Conservation (phyloP, 2,329 filamentous ascomycete genomes). For the Talaromyces amestolkiae region DNA sequence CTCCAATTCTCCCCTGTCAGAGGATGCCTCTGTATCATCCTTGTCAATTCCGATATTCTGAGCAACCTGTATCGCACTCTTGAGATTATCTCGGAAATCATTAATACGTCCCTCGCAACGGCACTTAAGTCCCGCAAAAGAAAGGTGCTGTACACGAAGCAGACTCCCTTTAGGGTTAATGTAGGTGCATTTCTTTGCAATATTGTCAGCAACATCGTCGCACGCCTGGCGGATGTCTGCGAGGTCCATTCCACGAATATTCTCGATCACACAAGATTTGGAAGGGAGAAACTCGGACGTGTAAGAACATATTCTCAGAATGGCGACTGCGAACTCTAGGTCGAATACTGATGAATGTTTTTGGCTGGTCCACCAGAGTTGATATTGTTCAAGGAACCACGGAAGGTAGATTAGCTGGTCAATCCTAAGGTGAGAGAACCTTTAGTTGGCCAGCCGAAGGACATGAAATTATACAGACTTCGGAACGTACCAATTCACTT, state of each 20-base stretch:
- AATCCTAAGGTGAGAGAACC: not conserved
- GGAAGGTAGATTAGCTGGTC: not conserved
- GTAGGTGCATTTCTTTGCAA: not conserved
- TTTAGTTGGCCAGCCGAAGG: not conserved
- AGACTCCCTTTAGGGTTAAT: not conserved
- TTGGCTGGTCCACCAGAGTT: not conserved
- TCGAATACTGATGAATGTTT: not conserved
- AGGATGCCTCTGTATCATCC: not conserved
- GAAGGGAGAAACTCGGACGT: not conserved
- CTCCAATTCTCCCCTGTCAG: not conserved
- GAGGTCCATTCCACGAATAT: not conserved
- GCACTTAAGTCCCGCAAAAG: not conserved
- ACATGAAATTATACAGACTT: not conserved
- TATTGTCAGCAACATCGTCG: not conserved
- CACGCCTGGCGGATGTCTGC: not conserved
- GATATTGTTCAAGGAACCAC: conserved; percentile 1
- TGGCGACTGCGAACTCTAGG: not conserved
- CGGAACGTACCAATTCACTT: not conserved
- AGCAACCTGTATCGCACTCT: not conserved
- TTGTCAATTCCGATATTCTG: not conserved
- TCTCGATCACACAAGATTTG: not conserved
- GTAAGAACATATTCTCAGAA: conserved; percentile 1
- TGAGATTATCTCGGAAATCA: not conserved
- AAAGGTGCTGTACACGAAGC: not conserved
- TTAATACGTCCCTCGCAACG: not conserved